phyloP scores from a whole-genome alignment of 1,139 yeast genomes.

The Sugiyamaella neomexicana region DNA sequence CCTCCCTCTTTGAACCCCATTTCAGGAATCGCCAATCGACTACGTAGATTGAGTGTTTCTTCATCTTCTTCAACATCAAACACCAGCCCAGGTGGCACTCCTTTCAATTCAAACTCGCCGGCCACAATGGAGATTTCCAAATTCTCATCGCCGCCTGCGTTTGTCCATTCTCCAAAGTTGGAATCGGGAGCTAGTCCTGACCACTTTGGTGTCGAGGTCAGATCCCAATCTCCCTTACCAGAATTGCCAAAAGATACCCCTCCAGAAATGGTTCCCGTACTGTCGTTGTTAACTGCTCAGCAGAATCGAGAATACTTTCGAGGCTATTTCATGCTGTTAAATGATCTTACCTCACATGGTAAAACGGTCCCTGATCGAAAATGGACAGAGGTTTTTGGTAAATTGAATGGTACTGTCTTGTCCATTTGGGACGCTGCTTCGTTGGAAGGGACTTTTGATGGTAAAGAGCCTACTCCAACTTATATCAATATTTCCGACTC shows the following conservation, averaged over 20 bases:
- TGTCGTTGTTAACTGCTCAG: slow-evolving; percentile 55
- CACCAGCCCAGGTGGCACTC: slow-evolving; percentile 13
- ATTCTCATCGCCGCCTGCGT: slow-evolving; percentile 21
- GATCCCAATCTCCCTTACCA: slow-evolving; percentile 15
- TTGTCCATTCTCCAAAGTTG: neutral
- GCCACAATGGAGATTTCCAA: slow-evolving; percentile 24
- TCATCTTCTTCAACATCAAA: slow-evolving; percentile 17
- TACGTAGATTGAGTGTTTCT: slow-evolving; percentile 18
- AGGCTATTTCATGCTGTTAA: slow-evolving; percentile 47
- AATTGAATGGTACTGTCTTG: slow-evolving; percentile 82
- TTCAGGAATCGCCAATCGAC: slow-evolving; percentile 15
- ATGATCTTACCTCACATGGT: slow-evolving; percentile 55
- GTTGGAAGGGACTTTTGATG: slow-evolving; percentile 46
- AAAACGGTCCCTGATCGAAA: slow-evolving; percentile 71
- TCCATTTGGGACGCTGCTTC: slow-evolving; percentile 91
- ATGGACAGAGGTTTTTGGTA: slow-evolving; percentile 94
- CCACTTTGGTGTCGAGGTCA: neutral
- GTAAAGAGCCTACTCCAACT: slow-evolving; percentile 56
- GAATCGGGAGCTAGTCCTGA: neutral
- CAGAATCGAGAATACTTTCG: slow-evolving; percentile 52
- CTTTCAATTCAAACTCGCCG: slow-evolving; percentile 21
- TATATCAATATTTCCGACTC: slow-evolving; percentile 92
- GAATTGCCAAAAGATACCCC: slow-evolving; percentile 44
- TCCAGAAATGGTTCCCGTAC: slow-evolving; percentile 54
- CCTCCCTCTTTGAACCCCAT: slow-evolving; percentile 2